Evolutionary conservation across 768 basidiomycete genomes (phyloP), one percentile per base, ranked within the genome.

Genomic region (Tylopilus sp.): DNA sequence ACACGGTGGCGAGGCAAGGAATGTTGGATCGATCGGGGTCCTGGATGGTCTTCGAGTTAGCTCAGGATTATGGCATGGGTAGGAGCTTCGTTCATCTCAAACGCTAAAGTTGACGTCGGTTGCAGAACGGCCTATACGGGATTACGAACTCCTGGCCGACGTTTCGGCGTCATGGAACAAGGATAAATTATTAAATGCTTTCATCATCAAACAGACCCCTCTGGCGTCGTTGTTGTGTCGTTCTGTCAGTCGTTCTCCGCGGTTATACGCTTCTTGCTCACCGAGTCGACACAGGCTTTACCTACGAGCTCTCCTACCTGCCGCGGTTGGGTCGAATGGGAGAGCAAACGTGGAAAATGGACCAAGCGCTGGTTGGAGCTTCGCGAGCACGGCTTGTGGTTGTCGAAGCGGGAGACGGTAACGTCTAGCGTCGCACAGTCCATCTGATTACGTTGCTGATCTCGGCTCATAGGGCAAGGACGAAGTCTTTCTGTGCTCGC

Each of bases 1-100:
- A 78, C 13, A 72, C 81, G 63, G 76, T 93, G 25, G 81, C 85
- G 37, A 71, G 71, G 17, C 82, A 87, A 63, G 89, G 88, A 12
- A 79, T 82, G 50, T 69, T 96, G 40, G 79, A 79, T 38, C 79
- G 80, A 42, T 74, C 70, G n/a, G 84, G 78, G 6, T 85, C 82
- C 7, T 97, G 92, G 90, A 92, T 94, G 79, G 67, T 98, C 26
- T 95, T 82, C 67, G 96, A 98, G 72, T 70, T 95, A 26, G 89
- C 89, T 30, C 87, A 91, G 57, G 90, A 94, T 63, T 87, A 94
- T 64, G 94, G 93, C 53, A 88, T 95, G 85, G 94, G 94, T 95
- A 65, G 52, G 82, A 69, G 3, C 33, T 45, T 34, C 7, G 29
- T 50, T 54, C 60, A 42, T 29, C 28, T 11, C 38, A 8, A 28